phyloP scores from a whole-genome alignment of 2,329 filamentous ascomycete species.

The Penicillium vulpinum region DNA sequence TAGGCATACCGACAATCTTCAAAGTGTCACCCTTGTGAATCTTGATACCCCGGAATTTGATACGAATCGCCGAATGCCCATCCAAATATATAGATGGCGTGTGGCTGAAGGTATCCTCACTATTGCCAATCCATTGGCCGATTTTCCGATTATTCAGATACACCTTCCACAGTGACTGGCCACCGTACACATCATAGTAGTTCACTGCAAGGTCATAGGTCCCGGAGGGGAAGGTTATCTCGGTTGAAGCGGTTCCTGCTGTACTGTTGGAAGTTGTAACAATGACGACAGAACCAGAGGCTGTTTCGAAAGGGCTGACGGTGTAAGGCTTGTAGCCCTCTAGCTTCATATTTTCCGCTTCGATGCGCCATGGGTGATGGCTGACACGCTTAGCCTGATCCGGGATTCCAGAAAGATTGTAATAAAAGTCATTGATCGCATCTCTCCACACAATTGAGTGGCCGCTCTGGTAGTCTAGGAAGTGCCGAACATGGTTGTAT shows the following conservation, averaged over 20 bases:
- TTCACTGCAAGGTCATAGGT: constrained; percentile 65
- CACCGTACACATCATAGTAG: constrained; percentile 65
- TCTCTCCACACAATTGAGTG: constrained; percentile 72
- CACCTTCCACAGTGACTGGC: constrained; percentile 57
- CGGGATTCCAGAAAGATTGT: constrained; percentile 60
- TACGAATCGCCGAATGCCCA: constrained; percentile 63
- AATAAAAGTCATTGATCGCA: constrained; percentile 64
- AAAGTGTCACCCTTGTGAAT: constrained; percentile 55
- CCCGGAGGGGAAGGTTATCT: constrained; percentile 52
- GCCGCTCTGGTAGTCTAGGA: constrained; percentile 65
- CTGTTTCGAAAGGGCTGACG: constrained; percentile 61
- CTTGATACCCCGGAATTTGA: constrained; percentile 57
- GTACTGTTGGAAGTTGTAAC: constrained; percentile 57
- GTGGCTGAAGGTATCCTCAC: constrained; percentile 61
- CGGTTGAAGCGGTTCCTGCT: constrained; percentile 51
- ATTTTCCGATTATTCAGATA: constrained; percentile 55
- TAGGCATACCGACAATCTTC: constrained; percentile 57
- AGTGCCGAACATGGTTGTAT: constrained; percentile 59
- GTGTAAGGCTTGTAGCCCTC: constrained; percentile 56
- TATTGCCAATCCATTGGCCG: constrained; percentile 60
- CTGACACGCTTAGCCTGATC: constrained; percentile 59
- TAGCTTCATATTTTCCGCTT: constrained; percentile 66
- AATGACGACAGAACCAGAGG: constrained; percentile 57
- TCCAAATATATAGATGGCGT: constrained; percentile 61
- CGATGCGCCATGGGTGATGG: constrained; percentile 65